These are phyloP conservation scores for Hypoxylon sp. DNA, from an alignment of 2,329 filamentous ascomycete species.

Conservation along the genomic window DNA sequence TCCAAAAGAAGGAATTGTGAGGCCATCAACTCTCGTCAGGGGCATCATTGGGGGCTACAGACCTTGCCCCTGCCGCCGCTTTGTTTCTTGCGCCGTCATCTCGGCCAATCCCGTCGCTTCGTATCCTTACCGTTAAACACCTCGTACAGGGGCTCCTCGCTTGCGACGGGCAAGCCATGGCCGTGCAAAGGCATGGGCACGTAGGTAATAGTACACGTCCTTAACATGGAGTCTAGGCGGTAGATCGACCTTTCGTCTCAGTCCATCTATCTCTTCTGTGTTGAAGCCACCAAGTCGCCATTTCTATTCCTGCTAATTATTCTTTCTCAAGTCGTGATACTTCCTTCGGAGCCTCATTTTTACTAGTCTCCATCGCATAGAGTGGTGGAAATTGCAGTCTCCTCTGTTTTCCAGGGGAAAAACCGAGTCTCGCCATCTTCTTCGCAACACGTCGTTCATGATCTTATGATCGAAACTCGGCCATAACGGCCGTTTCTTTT, in stretches of 20 bases:
- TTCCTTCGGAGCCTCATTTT: slow-evolving; percentile 19
- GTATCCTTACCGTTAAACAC: slow-evolving; percentile 35
- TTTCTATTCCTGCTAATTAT: slow-evolving; percentile 9
- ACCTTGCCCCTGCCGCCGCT: slow-evolving; percentile 18
- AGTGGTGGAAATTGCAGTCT: slow-evolving; percentile 32
- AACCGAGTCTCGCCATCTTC: slow-evolving; percentile 32
- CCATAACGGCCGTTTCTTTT: slow-evolving; percentile 50
- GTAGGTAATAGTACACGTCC: slow-evolving; percentile 39
- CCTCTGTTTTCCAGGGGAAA: slow-evolving; percentile 29
- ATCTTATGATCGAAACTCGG: slow-evolving; percentile 50
- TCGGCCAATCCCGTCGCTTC: slow-evolving; percentile 36
- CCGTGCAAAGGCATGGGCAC: slow-evolving; percentile 18
- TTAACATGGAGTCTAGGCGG: slow-evolving; percentile 1
- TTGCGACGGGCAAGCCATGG: slow-evolving; percentile 22
- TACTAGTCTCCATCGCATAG: slow-evolving; percentile 19
- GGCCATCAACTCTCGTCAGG: slow-evolving; percentile 32
- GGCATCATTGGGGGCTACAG: slow-evolving; percentile 3
- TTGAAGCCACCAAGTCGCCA: background rate
- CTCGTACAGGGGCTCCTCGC: slow-evolving; percentile 22
- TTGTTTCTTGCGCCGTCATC: slow-evolving; percentile 24
- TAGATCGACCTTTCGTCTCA: too few species aligned
- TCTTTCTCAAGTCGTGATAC: too few species aligned
- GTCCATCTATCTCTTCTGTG: background rate
- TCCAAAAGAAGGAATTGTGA: slow-evolving; percentile 32
- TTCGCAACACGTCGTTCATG: slow-evolving; percentile 49